phyloP scores from a whole-genome alignment of 768 basidiomycete genomes.

The Termitomyces sp. region DNA sequence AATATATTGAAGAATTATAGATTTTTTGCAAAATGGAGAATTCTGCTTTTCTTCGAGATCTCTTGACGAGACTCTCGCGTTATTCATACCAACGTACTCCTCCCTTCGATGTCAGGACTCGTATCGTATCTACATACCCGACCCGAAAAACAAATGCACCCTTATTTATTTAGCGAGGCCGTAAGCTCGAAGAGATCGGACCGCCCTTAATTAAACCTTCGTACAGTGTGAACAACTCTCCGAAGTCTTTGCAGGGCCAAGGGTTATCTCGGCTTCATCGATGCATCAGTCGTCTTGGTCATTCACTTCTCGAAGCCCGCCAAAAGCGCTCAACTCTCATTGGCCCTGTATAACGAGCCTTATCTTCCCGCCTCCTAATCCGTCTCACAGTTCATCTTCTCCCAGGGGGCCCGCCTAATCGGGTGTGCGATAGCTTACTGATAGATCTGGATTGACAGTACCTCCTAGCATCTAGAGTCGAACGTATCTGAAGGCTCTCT shows the following conservation, averaged over 20 bases:
- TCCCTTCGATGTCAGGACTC: not conserved
- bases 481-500: not conserved
- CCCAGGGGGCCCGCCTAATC: not conserved
- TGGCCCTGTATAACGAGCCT: conserved; percentile 9
- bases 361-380: conserved; percentile 3
- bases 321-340: conserved; percentile 10
- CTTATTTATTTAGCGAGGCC: not conserved
- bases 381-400: not conserved
- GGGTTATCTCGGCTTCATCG: conserved; percentile 3
- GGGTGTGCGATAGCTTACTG: conserved; percentile 3
- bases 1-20: not conserved
- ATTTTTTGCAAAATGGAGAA: not conserved
- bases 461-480: not conserved
- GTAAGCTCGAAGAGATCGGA: not conserved
- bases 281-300: not conserved
- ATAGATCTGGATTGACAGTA: not conserved
- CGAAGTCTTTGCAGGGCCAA: not conserved
- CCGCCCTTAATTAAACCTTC: not conserved
- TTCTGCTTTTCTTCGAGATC: not conserved
- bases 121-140: not conserved
- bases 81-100: not conserved
- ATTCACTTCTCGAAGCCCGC: not conserved
- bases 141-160: not conserved
- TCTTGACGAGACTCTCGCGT: conserved; percentile 6
- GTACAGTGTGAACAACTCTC: not conserved